Base-by-base conservation (phyloP, 345 rosid genomes). In the Aurinia saxatilis region DNA sequence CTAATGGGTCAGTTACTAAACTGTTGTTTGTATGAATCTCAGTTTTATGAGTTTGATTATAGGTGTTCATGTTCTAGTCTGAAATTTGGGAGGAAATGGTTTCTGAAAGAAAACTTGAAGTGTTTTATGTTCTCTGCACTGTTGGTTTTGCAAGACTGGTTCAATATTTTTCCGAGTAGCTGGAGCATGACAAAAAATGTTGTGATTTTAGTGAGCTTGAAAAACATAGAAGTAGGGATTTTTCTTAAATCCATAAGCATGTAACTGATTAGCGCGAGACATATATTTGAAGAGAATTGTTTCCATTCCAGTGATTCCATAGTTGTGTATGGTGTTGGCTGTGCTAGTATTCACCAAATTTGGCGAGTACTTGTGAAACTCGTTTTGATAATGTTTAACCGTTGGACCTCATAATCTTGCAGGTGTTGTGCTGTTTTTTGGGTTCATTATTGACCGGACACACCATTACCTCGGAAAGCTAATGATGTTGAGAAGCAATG, bases 1-100 rank as follows among this genome's bases (percentile, higher is more conserved):
- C 93, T 90, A 42, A 83, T 90, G 77, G 90, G 97, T 90, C 81
- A 61, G 68, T 5, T n/a, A n/a, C n/a, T n/a, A n/a, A n/a, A n/a
- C n/a, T n/a, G n/a, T n/a, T n/a, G n/a, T n/a, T n/a, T n/a, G n/a
- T n/a, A n/a, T n/a, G n/a, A n/a, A n/a, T n/a, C n/a, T n/a, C n/a
- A n/a, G n/a, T n/a, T n/a, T n/a, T n/a, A n/a, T n/a, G n/a, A n/a
- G n/a, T n/a, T n/a, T n/a, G n/a, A n/a, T n/a, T n/a, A n/a, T n/a
- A n/a, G n/a, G n/a, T n/a, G n/a, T n/a, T n/a, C n/a, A n/a, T n/a
- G n/a, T n/a, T n/a, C n/a, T n/a, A n/a, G n/a, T n/a, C n/a, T n/a
- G n/a, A n/a, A n/a, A n/a, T n/a, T n/a, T n/a, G n/a, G n/a, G n/a
- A n/a, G n/a, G 50, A 10, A 55, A 37, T 56, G 48, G 21, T 5